Evolutionary conservation across 2,329 filamentous ascomycete species (phyloP), one percentile per base, ranked within the genome.

Genomic region (Cordyceps javanica): DNA sequence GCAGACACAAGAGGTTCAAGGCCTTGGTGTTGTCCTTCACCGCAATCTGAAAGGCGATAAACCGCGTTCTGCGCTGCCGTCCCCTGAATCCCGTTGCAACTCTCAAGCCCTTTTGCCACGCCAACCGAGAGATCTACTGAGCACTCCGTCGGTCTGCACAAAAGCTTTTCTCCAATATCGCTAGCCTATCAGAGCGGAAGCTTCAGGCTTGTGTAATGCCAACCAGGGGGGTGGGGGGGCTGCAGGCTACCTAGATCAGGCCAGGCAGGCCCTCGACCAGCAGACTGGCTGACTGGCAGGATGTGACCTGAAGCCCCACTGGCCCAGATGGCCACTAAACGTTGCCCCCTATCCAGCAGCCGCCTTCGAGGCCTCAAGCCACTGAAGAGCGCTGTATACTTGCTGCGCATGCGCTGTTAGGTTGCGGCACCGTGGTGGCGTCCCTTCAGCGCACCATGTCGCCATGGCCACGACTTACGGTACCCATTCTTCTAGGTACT

Each of bases 161-260:
- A 34, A 56, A 41, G 13, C 8, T 36, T 25, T 38, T 32, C 34
- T 42, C 44, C 34, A 56, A 42, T 25, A 32, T 41, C 34, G 42
- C 3, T 5, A 32, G 30, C 54, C 44, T 56, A 49, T 56, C 44
- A 56, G n/a, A 49, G 25, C 8, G 23, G 39, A 21, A 48, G 53
- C 53, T 39, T 48, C 38, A 41, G 21, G n/a, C 19, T 38, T 14
- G 38, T 41, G 38, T 19, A 41, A 10, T 7, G 38, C 38, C 38
- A 14, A n/a, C 16, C 14, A 39, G 38, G 38, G 34, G n/a, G n/a
- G n/a, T n/a, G n/a, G n/a, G n/a, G n/a, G n/a, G n/a, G n/a, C n/a
- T n/a, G n/a, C n/a, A 32, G 30, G 11, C 5, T 13, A 7, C 19
- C 21, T 39, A 56, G 54, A 56, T 56, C 54, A 56, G 54, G 44